Base-by-base conservation (phyloP, 805 yeast genomes). In the Scheffersomyces lignosus region DNA sequence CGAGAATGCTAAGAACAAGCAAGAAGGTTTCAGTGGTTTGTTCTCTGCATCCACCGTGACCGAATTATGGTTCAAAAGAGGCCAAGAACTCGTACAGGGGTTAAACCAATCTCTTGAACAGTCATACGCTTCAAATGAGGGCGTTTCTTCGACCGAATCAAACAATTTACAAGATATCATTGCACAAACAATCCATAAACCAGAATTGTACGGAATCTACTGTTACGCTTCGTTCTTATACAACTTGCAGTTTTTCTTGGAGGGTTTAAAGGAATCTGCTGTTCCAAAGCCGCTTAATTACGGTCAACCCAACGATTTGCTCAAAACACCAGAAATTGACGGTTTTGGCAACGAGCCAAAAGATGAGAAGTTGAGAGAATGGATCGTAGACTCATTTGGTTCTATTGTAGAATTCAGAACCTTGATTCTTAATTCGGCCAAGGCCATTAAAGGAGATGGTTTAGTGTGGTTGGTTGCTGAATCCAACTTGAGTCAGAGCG, bases 401-500 rank as follows among this genome's bases (percentile, higher is more conserved):
- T 80, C 90, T 0, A 44, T 87, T 7, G 77, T 74, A 12, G 95
- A 88, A 56, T 82, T 93, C 56, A 75, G 84, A 48, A 77, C 85
- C 1, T 71, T 87, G 31, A 60, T 93, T 29, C 54, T 86, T 40
- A 75, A 78, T 40, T 80, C 93, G 1, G 87, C 91, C 8, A 63
- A 70, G 33, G 75, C 83, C 3, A 77, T 88, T 43, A 79, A 83
- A 43, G 97, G 98, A 34, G 91, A 87, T 60, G 99, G 99, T 3
- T 81, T 75, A 62, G 85, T 90, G 8, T 93, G 97, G 93, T 67
- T 93, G 14, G 82, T 89, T 15, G 95, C 91, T 40, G 72, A 71
- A 61, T 70, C 58, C 12, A 57, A 57, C 30, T 50, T 56, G 38
- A 49, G 64, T 15, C 64, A 64, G 34, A 45, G 45, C 27, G 47